Evolutionary conservation across 768 basidiomycete species (phyloP).

Genomic region (Russula olivacea): DNA sequence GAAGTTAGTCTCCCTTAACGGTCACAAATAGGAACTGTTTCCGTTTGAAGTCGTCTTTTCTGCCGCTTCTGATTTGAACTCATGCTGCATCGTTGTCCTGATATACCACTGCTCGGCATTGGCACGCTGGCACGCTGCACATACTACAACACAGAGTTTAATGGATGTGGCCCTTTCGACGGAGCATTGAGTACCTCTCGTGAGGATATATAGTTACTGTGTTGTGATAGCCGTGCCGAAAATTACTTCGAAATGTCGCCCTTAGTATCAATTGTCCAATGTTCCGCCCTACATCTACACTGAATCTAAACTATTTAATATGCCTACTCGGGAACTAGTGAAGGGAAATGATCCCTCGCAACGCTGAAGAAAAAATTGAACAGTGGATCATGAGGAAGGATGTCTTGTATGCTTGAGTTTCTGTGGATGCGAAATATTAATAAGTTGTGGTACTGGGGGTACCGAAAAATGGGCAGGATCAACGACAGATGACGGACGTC

Average conservation of each 20-base stretch:
- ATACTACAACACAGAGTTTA: neutral
- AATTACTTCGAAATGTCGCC: neutral
- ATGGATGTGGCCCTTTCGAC: neutral
- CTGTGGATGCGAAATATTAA: constrained; percentile 17
- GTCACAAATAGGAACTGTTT: neutral
- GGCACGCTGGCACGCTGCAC: neutral
- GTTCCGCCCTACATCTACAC: neutral
- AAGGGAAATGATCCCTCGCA: neutral
- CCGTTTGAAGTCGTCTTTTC: no score
- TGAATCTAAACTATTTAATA: neutral
- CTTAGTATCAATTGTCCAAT: neutral
- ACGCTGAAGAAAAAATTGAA: neutral
- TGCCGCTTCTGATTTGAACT: no score
- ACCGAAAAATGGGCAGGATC: constrained; percentile 32
- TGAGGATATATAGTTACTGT: neutral
- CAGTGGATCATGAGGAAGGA: constrained; percentile 27
- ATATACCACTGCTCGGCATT: no score
- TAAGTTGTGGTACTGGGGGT: constrained; percentile 31
- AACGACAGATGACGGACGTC: constrained; percentile 3
- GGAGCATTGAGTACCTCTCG: neutral
- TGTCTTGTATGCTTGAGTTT: constrained; percentile 32
- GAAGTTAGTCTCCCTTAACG: neutral
- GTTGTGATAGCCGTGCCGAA: neutral
- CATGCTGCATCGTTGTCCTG: neutral
- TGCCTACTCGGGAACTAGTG: neutral